These are phyloP conservation scores for Dendryphion nanum DNA, from an alignment of 2,329 filamentous ascomycete species.

Conservation along the genomic window DNA sequence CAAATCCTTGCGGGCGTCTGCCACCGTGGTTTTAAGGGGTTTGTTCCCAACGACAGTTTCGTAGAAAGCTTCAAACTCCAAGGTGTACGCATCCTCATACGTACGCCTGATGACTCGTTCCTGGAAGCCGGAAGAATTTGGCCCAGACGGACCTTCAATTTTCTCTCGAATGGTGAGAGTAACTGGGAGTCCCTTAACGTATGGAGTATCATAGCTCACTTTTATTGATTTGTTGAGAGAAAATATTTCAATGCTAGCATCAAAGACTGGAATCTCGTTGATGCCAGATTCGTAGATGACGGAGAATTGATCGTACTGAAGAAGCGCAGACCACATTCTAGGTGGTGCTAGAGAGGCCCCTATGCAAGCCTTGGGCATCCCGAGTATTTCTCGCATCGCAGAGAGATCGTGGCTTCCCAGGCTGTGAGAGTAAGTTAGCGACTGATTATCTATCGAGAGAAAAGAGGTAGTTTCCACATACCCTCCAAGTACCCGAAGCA, in stretches of 20 bases:
- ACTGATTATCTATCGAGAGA: background rate
- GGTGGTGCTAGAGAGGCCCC: slow-evolving; percentile 7
- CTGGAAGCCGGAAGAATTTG: slow-evolving; percentile 11
- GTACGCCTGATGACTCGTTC: slow-evolving; percentile 29
- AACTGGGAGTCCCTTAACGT: slow-evolving; percentile 10
- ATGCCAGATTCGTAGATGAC: slow-evolving; percentile 11
- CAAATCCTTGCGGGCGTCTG: slow-evolving; percentile 40
- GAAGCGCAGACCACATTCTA: slow-evolving; percentile 6
- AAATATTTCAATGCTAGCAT: slow-evolving; percentile 10
- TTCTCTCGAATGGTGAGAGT: slow-evolving; percentile 31
- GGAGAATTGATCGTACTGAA: slow-evolving; percentile 8
- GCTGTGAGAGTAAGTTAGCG: too few relatives aligned
- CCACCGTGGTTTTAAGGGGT: slow-evolving; percentile 32
- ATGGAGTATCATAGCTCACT: slow-evolving; percentile 9
- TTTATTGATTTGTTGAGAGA: slow-evolving; percentile 6
- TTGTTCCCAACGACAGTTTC: slow-evolving; percentile 30
- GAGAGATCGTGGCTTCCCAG: slow-evolving; percentile 7
- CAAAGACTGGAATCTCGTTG: slow-evolving; percentile 8
- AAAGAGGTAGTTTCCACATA: background rate
- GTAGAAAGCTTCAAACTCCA: slow-evolving; percentile 38
- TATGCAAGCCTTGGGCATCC: slow-evolving; percentile 5
- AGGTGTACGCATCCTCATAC: slow-evolving; percentile 39
- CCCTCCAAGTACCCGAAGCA: slow-evolving; percentile 4
- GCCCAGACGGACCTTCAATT: slow-evolving; percentile 20
- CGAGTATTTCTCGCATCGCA: slow-evolving; percentile 8